These are phyloP conservation scores for Fusarium cicatricum DNA, from an alignment of 2,329 filamentous ascomycete genomes.

Conservation along the genomic window DNA sequence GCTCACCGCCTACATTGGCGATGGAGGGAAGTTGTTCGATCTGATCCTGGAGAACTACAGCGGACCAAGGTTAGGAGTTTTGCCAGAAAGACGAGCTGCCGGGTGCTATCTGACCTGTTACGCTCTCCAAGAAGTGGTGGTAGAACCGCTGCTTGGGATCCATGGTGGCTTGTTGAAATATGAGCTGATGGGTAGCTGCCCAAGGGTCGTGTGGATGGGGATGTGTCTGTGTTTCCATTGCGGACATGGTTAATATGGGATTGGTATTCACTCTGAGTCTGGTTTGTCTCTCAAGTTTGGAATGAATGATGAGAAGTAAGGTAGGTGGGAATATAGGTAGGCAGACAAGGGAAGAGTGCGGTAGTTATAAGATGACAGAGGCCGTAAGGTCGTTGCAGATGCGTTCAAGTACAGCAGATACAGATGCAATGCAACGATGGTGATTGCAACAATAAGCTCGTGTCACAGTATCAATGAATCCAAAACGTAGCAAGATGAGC, in stretches of 20 bases:
- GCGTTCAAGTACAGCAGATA: slow-evolving; percentile 4
- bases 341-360: neutral
- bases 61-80: slow-evolving; percentile 6
- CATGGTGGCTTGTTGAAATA: slow-evolving; percentile 42
- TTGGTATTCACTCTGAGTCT: neutral
- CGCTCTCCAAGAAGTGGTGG: slow-evolving; percentile 80
- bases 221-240: slow-evolving; percentile 41
- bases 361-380: slow-evolving; percentile 8
- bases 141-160: slow-evolving; percentile 80
- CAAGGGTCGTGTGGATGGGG: slow-evolving; percentile 29
- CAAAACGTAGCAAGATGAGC: slow-evolving; percentile 3
- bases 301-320: neutral
- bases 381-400: slow-evolving; percentile 7
- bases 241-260: slow-evolving; percentile 28
- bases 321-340: neutral
- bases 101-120: slow-evolving; percentile 64
- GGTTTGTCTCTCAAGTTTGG: neutral
- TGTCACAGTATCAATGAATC: slow-evolving; percentile 18
- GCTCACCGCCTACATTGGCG: slow-evolving; percentile 72
- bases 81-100: neutral
- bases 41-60: slow-evolving; percentile 75
- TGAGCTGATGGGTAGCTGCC: slow-evolving; percentile 36
- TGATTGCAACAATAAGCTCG: slow-evolving; percentile 7
- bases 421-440: slow-evolving; percentile 14
- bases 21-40: slow-evolving; percentile 73